phyloP scores from a whole-genome alignment of 306 rosid species.

The Rosa chinensis region DNA sequence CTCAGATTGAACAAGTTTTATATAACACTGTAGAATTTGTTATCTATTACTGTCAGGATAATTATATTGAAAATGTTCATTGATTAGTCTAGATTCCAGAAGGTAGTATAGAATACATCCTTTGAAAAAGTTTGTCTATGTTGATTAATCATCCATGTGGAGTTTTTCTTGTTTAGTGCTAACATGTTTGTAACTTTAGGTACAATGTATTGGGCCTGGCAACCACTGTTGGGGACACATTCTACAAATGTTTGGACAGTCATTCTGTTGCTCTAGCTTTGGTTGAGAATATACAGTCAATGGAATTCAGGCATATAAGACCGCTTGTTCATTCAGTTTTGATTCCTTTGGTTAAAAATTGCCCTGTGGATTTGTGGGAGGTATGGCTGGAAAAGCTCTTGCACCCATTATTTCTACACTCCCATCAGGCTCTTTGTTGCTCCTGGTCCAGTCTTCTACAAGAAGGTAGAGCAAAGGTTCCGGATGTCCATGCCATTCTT shows the following conservation, averaged over 20 bases:
- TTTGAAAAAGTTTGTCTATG: conserved; percentile 13
- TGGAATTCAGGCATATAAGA: conserved; percentile 95
- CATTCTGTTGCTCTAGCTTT: conserved; percentile 68
- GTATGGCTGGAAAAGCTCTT: conserved; percentile 86
- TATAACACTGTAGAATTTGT: neutral
- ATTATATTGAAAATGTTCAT: neutral
- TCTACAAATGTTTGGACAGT: conserved; percentile 71
- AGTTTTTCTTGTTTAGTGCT: conserved; percentile 14
- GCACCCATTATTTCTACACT: conserved; percentile 69
- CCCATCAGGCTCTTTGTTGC: conserved; percentile 66
- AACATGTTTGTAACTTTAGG: conserved; percentile 41
- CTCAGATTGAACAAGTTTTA: neutral
- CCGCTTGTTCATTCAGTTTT: conserved; percentile 84
- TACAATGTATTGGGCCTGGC: conserved; percentile 93
- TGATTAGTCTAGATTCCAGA: neutral
- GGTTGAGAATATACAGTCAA: conserved; percentile 87
- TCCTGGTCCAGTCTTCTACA: conserved; percentile 88
- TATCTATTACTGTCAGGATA: neutral
- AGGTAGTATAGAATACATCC: neutral
- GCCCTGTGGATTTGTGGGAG: conserved; percentile 88
- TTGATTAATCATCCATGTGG: conserved; percentile 7
- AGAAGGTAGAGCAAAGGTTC: conserved; percentile 91
- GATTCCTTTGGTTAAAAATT: conserved; percentile 76
- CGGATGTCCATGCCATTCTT: conserved; percentile 66
- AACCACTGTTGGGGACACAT: conserved; percentile 73